These are phyloP conservation scores for Klebsormidium nitens DNA, from an alignment of 139 green algal species.

Conservation along the genomic window DNA sequence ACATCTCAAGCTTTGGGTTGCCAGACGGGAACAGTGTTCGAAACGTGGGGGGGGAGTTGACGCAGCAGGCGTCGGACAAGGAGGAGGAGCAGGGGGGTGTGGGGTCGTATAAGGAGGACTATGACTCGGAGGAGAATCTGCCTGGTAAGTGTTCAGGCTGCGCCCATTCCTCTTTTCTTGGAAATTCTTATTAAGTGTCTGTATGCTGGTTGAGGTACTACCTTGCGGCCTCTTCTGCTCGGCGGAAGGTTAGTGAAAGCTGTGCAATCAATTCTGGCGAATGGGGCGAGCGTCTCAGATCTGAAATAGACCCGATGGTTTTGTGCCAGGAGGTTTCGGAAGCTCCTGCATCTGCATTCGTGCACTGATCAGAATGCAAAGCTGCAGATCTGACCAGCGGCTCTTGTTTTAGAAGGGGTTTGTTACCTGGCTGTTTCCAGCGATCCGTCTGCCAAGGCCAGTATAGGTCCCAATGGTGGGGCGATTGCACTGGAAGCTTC, in stretches of 20 bases:
- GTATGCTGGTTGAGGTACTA: not conserved
- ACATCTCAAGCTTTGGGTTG: not conserved
- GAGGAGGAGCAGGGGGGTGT: not conserved
- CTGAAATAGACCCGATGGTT: too few relatives aligned
- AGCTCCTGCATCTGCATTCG: too few relatives aligned
- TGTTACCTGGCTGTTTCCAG: too few relatives aligned
- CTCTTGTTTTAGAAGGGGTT: too few relatives aligned
- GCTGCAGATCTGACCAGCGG: too few relatives aligned
- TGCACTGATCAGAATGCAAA: too few relatives aligned
- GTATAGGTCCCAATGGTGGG: too few relatives aligned
- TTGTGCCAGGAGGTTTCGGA: too few relatives aligned
- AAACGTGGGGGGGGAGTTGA: too few relatives aligned
- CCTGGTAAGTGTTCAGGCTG: conserved; percentile 11
- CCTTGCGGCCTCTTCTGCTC: not conserved
- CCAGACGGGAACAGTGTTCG: not conserved
- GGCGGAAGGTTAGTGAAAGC: not conserved
- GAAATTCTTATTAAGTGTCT: not conserved
- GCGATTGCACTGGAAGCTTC: too few relatives aligned
- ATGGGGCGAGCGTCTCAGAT: too few relatives aligned
- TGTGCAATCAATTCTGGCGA: not conserved
- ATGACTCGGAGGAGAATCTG: conserved; percentile 13
- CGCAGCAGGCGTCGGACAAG: not conserved
- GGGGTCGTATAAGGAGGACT: conserved; percentile 8
- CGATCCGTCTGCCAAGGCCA: too few relatives aligned
- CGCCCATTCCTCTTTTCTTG: not conserved